These are phyloP conservation scores for Malus hybrid DNA, from an alignment of 331 rosid genomes.

Conservation along the genomic window DNA sequence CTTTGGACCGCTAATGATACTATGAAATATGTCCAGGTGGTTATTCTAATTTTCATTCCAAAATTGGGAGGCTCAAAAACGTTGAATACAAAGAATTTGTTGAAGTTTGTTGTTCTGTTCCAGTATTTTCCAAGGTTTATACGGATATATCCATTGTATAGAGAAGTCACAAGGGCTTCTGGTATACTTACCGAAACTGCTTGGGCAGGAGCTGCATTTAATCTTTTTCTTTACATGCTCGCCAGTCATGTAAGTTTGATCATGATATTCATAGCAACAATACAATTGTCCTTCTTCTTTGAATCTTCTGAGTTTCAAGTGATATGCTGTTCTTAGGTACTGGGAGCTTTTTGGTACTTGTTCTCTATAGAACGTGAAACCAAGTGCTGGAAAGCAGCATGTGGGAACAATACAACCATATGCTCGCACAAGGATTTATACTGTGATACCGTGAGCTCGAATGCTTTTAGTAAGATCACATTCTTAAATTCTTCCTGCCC, in stretches of 20 bases:
- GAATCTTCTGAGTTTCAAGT: conserved; percentile 24
- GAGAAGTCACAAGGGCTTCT: conserved; percentile 90
- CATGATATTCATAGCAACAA: background rate
- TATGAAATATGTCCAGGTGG: conserved; percentile 41
- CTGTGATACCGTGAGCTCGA: conserved; percentile 27
- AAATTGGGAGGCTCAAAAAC: conserved; percentile 50
- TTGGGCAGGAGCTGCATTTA: conserved; percentile 99
- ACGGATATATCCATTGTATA: conserved; percentile 79
- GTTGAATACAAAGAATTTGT: conserved; percentile 70
- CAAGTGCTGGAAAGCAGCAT: conserved; percentile 74
- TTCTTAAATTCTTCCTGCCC: conserved; percentile 62
- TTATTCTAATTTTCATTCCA: conserved; percentile 55
- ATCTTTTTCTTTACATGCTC: conserved; percentile 96
- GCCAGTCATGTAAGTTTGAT: conserved; percentile 88
- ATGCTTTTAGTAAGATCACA: background rate
- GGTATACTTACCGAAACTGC: conserved; percentile 96
- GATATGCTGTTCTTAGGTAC: conserved; percentile 41
- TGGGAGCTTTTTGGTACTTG: conserved; percentile 95
- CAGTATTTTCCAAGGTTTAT: conserved; percentile 82
- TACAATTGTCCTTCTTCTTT: background rate
- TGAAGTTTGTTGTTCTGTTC: conserved; percentile 72
- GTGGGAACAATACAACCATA: conserved; percentile 15
- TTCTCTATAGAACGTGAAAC: conserved; percentile 79
- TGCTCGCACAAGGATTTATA: conserved; percentile 35
- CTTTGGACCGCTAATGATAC: conserved; percentile 11